Evolutionary conservation across 192 early-diverging fungal species (phyloP), one percentile per base, ranked within the genome.

Genomic region (Paraglomus occultum): DNA sequence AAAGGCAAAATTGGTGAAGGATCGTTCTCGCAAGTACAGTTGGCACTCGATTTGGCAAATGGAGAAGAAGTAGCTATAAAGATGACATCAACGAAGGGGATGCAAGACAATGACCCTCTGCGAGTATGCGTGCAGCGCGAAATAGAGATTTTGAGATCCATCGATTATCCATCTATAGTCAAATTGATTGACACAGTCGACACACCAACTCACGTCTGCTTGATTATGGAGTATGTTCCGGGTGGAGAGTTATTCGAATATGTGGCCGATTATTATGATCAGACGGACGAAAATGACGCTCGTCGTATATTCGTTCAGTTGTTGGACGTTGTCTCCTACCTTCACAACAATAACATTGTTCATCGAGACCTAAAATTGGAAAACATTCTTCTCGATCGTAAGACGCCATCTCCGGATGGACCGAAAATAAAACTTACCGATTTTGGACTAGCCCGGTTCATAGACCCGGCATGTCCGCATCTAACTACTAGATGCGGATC

Each of bases 201-300:
- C 58, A 90, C 86, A 0, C 76, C 83, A 5, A 76, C 78, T 17
- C 79, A 88, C 47, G 71, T 82, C 45, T 92, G 87, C 64, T 75
- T 93, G 18, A 80, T 93, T 6, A 67, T 92, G 39, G 91, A 91
- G 61, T 88, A 88, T 77, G 80, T 87, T 6, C 73, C 80, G 39
- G 90, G 88, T 48, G 91, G 89, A 9, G 91, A 93, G 59, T 73
- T 92, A 9, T 93, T 89, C 74, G 89, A 93, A 50, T 85, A 80
- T 66, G 88, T 93, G 14, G 68, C 76, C 38, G 76, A 84, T 23
- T 66, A 88, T 61, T 58, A 52, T 15, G 67, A 71, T 20, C 22
- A 74, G 52, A 73, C 67, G 43, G 75, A 64, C 44, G 73, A 88
- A 53, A 76, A 82, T 40, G 84, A 83, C 53, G 67, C 66, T 4